Conservation (phyloP, 208 protist species). For the Trichomonas vaginalis region DNA sequence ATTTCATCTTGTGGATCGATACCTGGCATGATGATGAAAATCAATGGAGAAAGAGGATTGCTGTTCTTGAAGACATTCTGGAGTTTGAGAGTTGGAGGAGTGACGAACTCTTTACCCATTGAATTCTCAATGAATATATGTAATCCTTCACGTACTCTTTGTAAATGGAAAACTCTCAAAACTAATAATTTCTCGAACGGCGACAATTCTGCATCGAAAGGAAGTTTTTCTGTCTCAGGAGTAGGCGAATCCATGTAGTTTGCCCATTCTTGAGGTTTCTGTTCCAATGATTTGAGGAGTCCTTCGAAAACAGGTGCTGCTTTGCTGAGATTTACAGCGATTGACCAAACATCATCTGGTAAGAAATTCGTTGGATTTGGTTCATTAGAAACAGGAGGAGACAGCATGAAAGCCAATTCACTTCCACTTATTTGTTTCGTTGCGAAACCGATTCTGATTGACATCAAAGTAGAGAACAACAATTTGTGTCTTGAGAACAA, state of each 20-base stretch:
- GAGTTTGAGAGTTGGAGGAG: slow-evolving; percentile 38
- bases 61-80: slow-evolving; percentile 34
- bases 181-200: not conserved
- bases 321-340: slow-evolving; percentile 45
- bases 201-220: not conserved
- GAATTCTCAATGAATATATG: slow-evolving; percentile 19
- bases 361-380: slow-evolving; percentile 58
- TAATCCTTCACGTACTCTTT: not conserved
- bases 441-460: slow-evolving; percentile 66
- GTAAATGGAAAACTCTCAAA: not conserved
- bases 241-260: not conserved
- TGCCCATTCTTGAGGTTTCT: not conserved
- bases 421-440: slow-evolving; percentile 35
- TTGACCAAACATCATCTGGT: slow-evolving; percentile 74
- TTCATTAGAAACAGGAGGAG: not conserved
- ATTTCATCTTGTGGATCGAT: slow-evolving; percentile 75
- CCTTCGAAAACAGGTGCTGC: not conserved
- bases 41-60: slow-evolving; percentile 54
- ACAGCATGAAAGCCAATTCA: slow-evolving; percentile 40
- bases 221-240: not conserved
- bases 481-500: slow-evolving; percentile 95
- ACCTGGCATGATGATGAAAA: slow-evolving; percentile 85
- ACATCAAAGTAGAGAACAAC: slow-evolving; percentile 93
- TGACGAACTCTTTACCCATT: slow-evolving; percentile 34
- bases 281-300: not conserved